Base-by-base conservation (phyloP, 2,329 filamentous ascomycete genomes). In the Scedosporium dehoogii region DNA sequence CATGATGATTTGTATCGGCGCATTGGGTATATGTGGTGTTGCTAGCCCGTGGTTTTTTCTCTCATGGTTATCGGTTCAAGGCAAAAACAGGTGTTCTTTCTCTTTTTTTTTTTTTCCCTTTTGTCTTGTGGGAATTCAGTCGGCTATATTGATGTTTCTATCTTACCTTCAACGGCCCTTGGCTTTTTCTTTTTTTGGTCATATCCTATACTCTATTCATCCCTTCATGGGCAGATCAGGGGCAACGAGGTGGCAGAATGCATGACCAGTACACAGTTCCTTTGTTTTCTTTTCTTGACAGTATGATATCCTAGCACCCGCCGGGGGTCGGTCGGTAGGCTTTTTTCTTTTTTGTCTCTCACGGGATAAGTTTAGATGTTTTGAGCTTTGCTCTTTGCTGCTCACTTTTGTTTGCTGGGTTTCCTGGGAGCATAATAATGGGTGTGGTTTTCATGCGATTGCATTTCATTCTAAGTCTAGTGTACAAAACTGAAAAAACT, bases 201-300 rank as follows among this genome's bases (percentile, higher is more conserved):
- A 25, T 55, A 23, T 55, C 51, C 51, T 55, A 55, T 55, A 55
- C 12, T 55, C 51, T 55, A 55, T 25, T 55, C 21, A 53, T 6
- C 23, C 23, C 51, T 27, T 55, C 18, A 4, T 23, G 23, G 23
- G 23, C 51, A 55, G 51, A 27, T 27, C 12, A 23, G 21, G 21
- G 21, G 10, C 51, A 14, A 55, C 51, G 51, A 14, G 51, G 18
- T 14, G 51, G 18, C 18, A 25, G 12, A 55, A 18, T 55, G 23
- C 51, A 14, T 55, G 51, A 23, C 12, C 51, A 38, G 33, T 5
- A 55, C n/a, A 55, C 56, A 65, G 21, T 65, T 64, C 64, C 60
- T 56, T 51, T 33, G 59, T 64, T 62, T 66, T 51, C 33, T 60
- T 64, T 62, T 66, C 38, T 38, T 64, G 9, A 27, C 51, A 23